These are phyloP conservation scores for Pyrrhoderma noxium DNA, from an alignment of 1,284 basidiomycete species.

Conservation along the genomic window DNA sequence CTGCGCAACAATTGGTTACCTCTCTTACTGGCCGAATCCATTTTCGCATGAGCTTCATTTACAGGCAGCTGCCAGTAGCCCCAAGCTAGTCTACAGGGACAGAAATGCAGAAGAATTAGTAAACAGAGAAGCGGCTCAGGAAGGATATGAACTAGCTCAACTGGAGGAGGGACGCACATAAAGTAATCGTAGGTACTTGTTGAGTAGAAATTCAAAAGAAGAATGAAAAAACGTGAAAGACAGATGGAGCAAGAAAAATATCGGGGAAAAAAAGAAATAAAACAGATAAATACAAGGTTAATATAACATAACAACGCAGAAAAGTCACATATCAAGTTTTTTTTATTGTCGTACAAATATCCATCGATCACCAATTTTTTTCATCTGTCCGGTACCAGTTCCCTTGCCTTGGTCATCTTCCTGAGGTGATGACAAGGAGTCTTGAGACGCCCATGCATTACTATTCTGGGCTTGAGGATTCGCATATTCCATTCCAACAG, in stretches of 20 bases:
- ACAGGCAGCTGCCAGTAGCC: conserved; percentile 27
- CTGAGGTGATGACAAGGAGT: no score
- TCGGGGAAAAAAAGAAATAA: conserved; percentile 17
- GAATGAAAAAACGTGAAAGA: no score
- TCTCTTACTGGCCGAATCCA: conserved; percentile 59
- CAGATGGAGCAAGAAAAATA: no score
- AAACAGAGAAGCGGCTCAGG: conserved; percentile 24
- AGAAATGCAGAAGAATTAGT: conserved; percentile 20
- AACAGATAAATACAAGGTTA: conserved; percentile 1
- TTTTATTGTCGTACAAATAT: conserved; percentile 43
- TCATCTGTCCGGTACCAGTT: conserved; percentile 47
- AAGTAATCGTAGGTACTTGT: not conserved
- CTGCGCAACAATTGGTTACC: conserved; percentile 44
- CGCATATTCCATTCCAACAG: not conserved
- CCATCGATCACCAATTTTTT: conserved; percentile 65
- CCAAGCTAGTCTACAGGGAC: conserved; percentile 34
- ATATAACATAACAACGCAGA: conserved; percentile 4
- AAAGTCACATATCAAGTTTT: conserved; percentile 16
- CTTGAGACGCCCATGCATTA: not conserved
- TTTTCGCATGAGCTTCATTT: conserved; percentile 34
- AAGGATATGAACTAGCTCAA: conserved; percentile 40
- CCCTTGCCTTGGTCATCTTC: not conserved
- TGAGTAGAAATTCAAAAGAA: no score
- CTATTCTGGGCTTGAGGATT: not conserved
- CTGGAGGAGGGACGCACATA: conserved; percentile 40